phyloP scores from a whole-genome alignment of 2,329 filamentous ascomycete species.

The Pseudopyricularia cyperi region DNA sequence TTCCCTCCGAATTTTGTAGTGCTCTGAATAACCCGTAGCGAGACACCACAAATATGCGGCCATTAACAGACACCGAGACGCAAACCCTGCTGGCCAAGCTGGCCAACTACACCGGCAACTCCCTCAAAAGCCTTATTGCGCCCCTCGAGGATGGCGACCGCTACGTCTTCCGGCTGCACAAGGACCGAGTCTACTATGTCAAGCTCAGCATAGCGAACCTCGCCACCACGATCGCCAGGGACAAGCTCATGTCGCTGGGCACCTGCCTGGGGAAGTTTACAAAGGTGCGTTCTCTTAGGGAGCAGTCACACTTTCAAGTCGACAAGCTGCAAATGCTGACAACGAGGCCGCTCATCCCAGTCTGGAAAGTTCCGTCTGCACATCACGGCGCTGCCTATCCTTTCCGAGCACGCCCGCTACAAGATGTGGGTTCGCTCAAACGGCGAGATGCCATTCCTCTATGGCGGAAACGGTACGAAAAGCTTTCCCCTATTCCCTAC shows the following conservation, averaged over 20 bases:
- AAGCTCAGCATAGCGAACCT: conserved; percentile 82
- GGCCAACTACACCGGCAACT: conserved; percentile 81
- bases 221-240: conserved; percentile 71
- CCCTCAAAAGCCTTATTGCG: conserved; percentile 72
- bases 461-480: conserved; percentile 56
- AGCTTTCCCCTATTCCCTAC: not conserved
- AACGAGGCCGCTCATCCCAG: conserved; percentile 23
- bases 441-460: conserved; percentile 94
- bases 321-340: not conserved
- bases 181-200: conserved; percentile 47
- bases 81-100: conserved; percentile 77
- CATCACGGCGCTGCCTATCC: conserved; percentile 75
- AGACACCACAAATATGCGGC: conserved; percentile 8
- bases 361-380: conserved; percentile 90
- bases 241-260: conserved; percentile 74
- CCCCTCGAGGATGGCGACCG: conserved; percentile 61
- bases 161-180: conserved; percentile 75
- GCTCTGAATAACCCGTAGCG: no score
- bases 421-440: conserved; percentile 97
- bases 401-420: conserved; percentile 83
- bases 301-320: not conserved
- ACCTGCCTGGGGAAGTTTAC: conserved; percentile 54
- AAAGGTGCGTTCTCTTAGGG: not conserved
- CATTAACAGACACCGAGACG: conserved; percentile 13
- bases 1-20: not conserved